Evolutionary conservation across 805 yeast genomes (phyloP).

Genomic region (Kodamaea kakaduensis): DNA sequence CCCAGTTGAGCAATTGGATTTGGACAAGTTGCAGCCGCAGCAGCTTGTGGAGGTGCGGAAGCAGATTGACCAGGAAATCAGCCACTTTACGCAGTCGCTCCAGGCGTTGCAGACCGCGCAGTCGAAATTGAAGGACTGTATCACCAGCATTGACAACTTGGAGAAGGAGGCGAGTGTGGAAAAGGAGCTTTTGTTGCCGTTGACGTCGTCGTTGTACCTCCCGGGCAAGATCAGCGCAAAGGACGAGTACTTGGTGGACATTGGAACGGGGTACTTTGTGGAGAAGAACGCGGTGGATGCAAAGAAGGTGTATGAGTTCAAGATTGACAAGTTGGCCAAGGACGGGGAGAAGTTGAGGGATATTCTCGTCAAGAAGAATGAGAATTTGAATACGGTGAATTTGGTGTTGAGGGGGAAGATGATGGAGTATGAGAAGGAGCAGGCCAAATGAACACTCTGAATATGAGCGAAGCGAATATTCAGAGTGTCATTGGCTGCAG

Average conservation of each 20-base stretch:
- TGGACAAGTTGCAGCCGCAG: constrained; percentile 70
- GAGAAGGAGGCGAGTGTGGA: constrained; percentile 28
- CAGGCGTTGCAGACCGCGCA: constrained; percentile 82
- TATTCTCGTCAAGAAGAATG: constrained; percentile 71
- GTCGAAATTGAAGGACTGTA: constrained; percentile 76
- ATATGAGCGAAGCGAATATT: no score
- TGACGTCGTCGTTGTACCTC: constrained; percentile 83
- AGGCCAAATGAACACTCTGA: no score
- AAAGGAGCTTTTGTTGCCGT: constrained; percentile 69
- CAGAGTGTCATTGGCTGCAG: no score
- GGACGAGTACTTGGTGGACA: constrained; percentile 78
- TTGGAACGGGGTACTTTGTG: constrained; percentile 94
- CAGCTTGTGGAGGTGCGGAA: constrained; percentile 81
- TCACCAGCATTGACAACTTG: constrained; percentile 59
- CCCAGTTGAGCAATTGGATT: constrained; percentile 34
- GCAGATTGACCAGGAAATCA: constrained; percentile 78
- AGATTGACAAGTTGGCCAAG: constrained; percentile 64
- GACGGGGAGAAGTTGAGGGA: constrained; percentile 72
- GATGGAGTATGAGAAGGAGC: constrained; percentile 40
- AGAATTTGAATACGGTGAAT: constrained; percentile 59
- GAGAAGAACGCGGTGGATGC: constrained; percentile 73
- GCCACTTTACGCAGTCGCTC: constrained; percentile 78
- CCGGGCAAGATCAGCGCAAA: constrained; percentile 73
- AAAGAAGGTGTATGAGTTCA: constrained; percentile 62
- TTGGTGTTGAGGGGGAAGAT: constrained; percentile 51